Base-by-base conservation (phyloP, 768 basidiomycete genomes). In the Lactifluus volemus region DNA sequence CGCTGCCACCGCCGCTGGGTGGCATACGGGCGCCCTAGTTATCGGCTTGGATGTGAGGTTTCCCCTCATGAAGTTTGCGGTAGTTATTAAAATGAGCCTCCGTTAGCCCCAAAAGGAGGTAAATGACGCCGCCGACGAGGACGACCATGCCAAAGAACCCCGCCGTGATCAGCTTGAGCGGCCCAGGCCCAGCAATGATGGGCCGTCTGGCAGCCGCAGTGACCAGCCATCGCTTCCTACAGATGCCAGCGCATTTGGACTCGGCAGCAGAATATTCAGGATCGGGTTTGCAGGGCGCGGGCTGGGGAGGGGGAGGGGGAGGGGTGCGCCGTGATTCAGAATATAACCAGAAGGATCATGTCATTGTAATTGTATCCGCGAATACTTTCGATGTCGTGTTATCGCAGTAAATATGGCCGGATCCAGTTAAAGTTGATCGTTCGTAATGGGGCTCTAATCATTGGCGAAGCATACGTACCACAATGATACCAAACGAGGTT, bases 21-120 rank as follows among this genome's bases (percentile, higher is more conserved):
- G 93, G 94, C 95, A 98, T 68, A 88, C 82, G 58, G 94, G 92
- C 8, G 92, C 92, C 1, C 75, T 98, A 50, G 89, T 91, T 3
- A 85, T 96, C 44, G 89, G 92, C 70, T 75, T 92, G 30, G 84
- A 92, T 76, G 89, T 89, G 59, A 61, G 78, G 68, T 29, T 30
- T 19, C 10, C 10, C 1, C 1, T 8, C 6, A 29, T 36, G n/a
- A 47, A 14, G 21, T 9, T 39, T 34, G 32, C 29, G 6, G 25
- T 30, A 51, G 10, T 25, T 39, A 29, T 34, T 63, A 58, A 49
- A 10, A 5, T 44, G 44, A 6, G 45, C 10, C n/a, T 25, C 55
- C 3, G 62, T 58, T 64, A 67, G 69, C 69, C 69, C 15, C 77
- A 78, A 38, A 69, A 72, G 25, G 74, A 75, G 55, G 70, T 73